Conservation (phyloP, 1,284 basidiomycete genomes). For the Heterobasidion annosum region DNA sequence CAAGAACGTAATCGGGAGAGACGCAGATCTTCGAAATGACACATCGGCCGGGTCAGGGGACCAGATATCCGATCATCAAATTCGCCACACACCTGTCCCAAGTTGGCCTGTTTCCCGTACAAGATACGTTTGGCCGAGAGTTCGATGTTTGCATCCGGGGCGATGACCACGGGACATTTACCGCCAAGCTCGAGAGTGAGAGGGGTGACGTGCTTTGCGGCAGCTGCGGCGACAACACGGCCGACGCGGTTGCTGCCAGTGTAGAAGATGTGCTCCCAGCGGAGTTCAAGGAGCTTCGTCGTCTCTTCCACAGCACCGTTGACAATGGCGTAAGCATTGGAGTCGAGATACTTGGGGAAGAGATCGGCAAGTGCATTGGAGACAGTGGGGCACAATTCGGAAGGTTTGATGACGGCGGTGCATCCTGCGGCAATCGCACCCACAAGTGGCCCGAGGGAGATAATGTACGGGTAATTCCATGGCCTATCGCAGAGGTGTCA, state of each 20-base stretch:
- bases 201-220: slow-evolving; percentile 57
- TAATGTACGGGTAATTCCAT: slow-evolving; percentile 49
- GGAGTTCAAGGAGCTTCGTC: slow-evolving; percentile 38
- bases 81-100: slow-evolving; percentile 24
- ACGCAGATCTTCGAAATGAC: slow-evolving; percentile 24
- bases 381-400: slow-evolving; percentile 45
- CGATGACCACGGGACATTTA: slow-evolving; percentile 43
- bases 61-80: neutral
- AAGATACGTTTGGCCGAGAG: slow-evolving; percentile 25
- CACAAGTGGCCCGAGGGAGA: slow-evolving; percentile 40
- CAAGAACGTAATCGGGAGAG: slow-evolving; percentile 44
- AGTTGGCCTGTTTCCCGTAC: slow-evolving; percentile 38
- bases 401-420: slow-evolving; percentile 49
- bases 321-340: slow-evolving; percentile 34
- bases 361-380: slow-evolving; percentile 46
- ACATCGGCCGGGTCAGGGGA: no score
- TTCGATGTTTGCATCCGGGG: slow-evolving; percentile 23
- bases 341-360: slow-evolving; percentile 60
- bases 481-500: slow-evolving; percentile 29
- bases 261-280: slow-evolving; percentile 52
- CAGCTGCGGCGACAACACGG: slow-evolving; percentile 50
- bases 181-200: slow-evolving; percentile 54
- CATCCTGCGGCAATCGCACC: slow-evolving; percentile 57
- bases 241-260: slow-evolving; percentile 46
- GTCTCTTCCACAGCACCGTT: slow-evolving; percentile 49